phyloP scores from a whole-genome alignment of 805 yeast genomes.

The Yueomyces sp. region DNA sequence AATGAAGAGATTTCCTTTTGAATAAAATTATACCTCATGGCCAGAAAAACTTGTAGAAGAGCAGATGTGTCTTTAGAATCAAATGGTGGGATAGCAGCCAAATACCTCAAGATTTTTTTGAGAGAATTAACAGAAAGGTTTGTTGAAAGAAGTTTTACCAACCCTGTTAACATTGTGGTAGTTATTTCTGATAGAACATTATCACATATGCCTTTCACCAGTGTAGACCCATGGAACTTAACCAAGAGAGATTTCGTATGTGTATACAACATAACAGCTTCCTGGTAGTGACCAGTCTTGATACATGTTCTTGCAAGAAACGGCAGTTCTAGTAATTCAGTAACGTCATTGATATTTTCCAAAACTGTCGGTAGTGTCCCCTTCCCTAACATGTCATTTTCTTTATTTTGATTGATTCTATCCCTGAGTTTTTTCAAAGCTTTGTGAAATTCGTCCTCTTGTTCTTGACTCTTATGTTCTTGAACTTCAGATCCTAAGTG shows the following conservation, averaged over 20 bases:
- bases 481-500: background rate
- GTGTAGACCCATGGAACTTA: constrained; percentile 40
- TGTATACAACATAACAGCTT: constrained; percentile 73
- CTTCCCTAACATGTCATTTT: constrained; percentile 5
- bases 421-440: constrained; percentile 14
- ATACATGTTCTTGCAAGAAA: constrained; percentile 75
- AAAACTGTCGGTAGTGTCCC: constrained; percentile 29
- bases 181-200: constrained; percentile 19
- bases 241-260: constrained; percentile 55
- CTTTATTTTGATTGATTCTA: constrained; percentile 7
- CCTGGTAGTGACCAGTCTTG: constrained; percentile 74
- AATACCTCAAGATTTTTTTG: constrained; percentile 63
- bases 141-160: constrained; percentile 57
- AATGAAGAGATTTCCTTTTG: constrained; percentile 40
- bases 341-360: constrained; percentile 53
- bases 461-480: constrained; percentile 5
- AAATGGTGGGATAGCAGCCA: constrained; percentile 53
- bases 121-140: constrained; percentile 68
- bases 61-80: constrained; percentile 20
- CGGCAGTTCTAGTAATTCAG: constrained; percentile 76
- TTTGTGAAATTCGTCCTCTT: constrained; percentile 21
- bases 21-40: constrained; percentile 58
- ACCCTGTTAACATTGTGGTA: constrained; percentile 52
- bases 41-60: constrained; percentile 43
- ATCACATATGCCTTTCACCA: constrained; percentile 18